Evolutionary conservation across 805 yeast genomes (phyloP).

Genomic region (Candida pseudoglaebosa): DNA sequence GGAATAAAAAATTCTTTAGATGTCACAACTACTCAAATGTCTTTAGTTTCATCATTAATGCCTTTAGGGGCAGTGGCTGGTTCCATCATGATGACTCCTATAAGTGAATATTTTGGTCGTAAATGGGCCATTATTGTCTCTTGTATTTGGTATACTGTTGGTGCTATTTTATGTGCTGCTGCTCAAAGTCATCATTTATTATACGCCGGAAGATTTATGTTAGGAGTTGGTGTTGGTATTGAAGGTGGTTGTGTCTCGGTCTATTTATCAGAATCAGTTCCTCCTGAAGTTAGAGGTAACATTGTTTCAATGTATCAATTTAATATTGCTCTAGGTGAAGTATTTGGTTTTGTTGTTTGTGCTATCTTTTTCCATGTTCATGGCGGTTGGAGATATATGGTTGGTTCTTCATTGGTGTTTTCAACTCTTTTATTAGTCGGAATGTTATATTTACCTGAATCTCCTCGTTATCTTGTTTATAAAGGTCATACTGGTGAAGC

Average conservation of each 20-base stretch:
- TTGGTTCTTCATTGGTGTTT: slow-evolving; percentile 59
- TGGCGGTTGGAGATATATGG: slow-evolving; percentile 64
- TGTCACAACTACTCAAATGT: slow-evolving; percentile 40
- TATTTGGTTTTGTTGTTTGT: slow-evolving; percentile 59
- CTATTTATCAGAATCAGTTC: slow-evolving; percentile 59
- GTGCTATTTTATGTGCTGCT: slow-evolving; percentile 55
- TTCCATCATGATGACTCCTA: slow-evolving; percentile 55
- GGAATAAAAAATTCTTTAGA: slow-evolving; percentile 43
- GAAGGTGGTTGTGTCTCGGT: slow-evolving; percentile 65
- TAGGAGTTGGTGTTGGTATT: slow-evolving; percentile 64
- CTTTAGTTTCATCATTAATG: slow-evolving; percentile 56
- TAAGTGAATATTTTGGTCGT: slow-evolving; percentile 54
- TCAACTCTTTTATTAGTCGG: slow-evolving; percentile 50
- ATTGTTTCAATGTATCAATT: slow-evolving; percentile 62
- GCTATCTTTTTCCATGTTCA: slow-evolving; percentile 55
- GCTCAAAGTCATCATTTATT: slow-evolving; percentile 30
- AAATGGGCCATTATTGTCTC: slow-evolving; percentile 51
- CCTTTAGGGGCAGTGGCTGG: slow-evolving; percentile 71
- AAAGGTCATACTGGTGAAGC: slow-evolving; percentile 44
- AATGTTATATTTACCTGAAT: slow-evolving; percentile 50
- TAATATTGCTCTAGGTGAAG: slow-evolving; percentile 64
- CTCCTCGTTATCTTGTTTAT: slow-evolving; percentile 43
- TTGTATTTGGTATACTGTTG: slow-evolving; percentile 57
- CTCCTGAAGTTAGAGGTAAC: slow-evolving; percentile 55
- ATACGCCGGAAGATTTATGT: slow-evolving; percentile 53